Base-by-base conservation (phyloP, 176 grass and related monocot genomes). In the Neostapfia colusana region DNA sequence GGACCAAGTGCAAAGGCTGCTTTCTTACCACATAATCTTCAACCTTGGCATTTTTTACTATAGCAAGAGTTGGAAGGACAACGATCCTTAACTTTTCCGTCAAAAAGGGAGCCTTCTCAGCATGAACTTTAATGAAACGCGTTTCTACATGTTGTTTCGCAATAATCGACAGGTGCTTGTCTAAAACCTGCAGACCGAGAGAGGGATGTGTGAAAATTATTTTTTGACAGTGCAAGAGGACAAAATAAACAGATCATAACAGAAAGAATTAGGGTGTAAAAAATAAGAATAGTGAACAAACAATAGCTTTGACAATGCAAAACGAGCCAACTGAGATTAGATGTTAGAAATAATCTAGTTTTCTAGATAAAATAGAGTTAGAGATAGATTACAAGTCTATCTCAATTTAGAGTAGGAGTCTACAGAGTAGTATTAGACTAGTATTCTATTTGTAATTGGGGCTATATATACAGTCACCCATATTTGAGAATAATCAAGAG, bases 71-170 rank as follows among this genome's bases (percentile, higher is more conserved):
- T 2, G 95, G 95, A 20, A 98, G 88, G 27, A 98, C 85, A 57
- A 88, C 69, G 4, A 98, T 74, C 79, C 91, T 92, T 34, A 98
- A 87, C 62, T 98, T 98, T 65, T 95, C 91, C 0, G 95, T 98
- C 80, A 98, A 50, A 76, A 95, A 98, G 42, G 95, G 95, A 23
- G 89, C 85, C 74, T 98, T 98, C 54, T 98, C 91, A 48, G 95
- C 95, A 81, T 99, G 89, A 72, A 99, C 81, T 86, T 99, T 99
- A 37, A 95, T 69, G 80, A 99, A 99, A 40, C 91, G 87, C 28
- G 95, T 95, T 59, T 99, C 95, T 41, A 90, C 82, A 85, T 99
- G 95, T 77, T 99, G 95, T 69, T 95, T 88, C 4, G 95, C 95
- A 65, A 99, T 82, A 88, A 87, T 88, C 2, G 54, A 74, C 70